A percentile compares a stretch with the other conserved stretches of the same genome.
Evolutionary conservation across 345 rosid species (phyloP).

Genomic region (Lagerstroemia speciosa): DNA sequence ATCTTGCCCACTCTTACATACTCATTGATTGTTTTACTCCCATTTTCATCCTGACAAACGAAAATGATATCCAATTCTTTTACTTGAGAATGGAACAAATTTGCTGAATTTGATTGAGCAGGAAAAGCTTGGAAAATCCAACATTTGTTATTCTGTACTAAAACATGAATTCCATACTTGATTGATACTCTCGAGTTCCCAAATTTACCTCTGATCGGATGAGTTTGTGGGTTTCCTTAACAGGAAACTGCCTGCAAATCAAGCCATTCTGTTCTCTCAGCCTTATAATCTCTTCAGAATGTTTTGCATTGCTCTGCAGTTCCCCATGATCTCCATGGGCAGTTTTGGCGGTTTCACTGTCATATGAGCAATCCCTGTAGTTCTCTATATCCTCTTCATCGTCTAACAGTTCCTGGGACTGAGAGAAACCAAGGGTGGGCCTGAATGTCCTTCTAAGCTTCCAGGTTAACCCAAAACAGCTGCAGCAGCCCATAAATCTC

Average conservation of each 20-base stretch:
- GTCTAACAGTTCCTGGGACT: constrained; percentile 47
- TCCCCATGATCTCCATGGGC: constrained; percentile 45
- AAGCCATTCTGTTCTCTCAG: constrained; percentile 56
- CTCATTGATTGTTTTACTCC: constrained; percentile 80
- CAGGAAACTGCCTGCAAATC: constrained; percentile 85
- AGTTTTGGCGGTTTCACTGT: constrained; percentile 44
- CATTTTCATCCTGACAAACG: constrained; percentile 72
- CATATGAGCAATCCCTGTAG: constrained; percentile 41
- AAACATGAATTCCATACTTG: not conserved
- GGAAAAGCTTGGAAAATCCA: not conserved
- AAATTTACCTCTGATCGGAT: constrained; percentile 70
- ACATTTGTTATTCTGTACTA: not conserved
- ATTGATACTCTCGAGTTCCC: not conserved
- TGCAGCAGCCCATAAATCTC: constrained; percentile 74
- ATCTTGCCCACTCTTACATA: constrained; percentile 73
- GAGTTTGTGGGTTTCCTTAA: constrained; percentile 68
- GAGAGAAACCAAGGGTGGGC: constrained; percentile 35
- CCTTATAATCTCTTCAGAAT: constrained; percentile 68
- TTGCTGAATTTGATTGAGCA: not conserved
- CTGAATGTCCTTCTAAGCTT: constrained; percentile 12
- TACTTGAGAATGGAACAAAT: not conserved
- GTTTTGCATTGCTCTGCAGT: constrained; percentile 34
- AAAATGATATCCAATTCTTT: not conserved
- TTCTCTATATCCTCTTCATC: constrained; percentile 54
- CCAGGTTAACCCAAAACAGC: constrained; percentile 66